These are phyloP conservation scores for Viola odorata DNA, from an alignment of 345 rosid genomes.

Conservation along the genomic window DNA sequence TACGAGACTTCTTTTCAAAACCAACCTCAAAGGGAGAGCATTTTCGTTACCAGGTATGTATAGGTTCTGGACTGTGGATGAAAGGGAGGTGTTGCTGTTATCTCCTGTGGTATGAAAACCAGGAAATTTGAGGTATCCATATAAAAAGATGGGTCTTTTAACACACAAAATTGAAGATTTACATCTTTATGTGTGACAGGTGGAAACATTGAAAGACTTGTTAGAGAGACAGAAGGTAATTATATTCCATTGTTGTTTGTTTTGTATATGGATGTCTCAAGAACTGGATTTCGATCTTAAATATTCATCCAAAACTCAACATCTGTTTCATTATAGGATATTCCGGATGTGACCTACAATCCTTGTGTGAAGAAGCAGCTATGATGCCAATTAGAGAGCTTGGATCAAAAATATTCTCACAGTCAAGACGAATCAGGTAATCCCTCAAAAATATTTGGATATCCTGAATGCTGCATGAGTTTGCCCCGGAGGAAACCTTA, in stretches of 20 bases:
- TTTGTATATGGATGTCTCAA: too few relatives aligned
- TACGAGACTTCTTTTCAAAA: conserved; percentile 61
- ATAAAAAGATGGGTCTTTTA: too few relatives aligned
- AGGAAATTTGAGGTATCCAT: neutral
- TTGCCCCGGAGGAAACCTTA: too few relatives aligned
- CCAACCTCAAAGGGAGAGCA: conserved; percentile 70
- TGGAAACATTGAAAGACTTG: conserved; percentile 70
- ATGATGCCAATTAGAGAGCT: conserved; percentile 99
- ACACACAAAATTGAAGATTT: conserved; percentile 5
- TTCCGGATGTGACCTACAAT: conserved; percentile 98
- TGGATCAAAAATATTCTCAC: conserved; percentile 78
- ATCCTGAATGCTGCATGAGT: too few relatives aligned
- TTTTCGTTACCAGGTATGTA: conserved; percentile 64
- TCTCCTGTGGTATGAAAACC: neutral
- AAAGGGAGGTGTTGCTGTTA: neutral
- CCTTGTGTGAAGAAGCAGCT: conserved; percentile 98
- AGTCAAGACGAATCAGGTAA: conserved; percentile 78
- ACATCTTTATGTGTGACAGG: conserved; percentile 36
- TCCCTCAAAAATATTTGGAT: too few relatives aligned
- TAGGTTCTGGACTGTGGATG: neutral
- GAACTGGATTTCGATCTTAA: neutral
- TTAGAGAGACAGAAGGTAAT: conserved; percentile 84
- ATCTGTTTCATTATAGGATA: conserved; percentile 42
- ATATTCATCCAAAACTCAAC: neutral
- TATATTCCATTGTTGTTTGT: too few relatives aligned